These are phyloP conservation scores for Schwanniomyces polymorphus DNA, from an alignment of 805 yeast genomes.

Conservation along the genomic window DNA sequence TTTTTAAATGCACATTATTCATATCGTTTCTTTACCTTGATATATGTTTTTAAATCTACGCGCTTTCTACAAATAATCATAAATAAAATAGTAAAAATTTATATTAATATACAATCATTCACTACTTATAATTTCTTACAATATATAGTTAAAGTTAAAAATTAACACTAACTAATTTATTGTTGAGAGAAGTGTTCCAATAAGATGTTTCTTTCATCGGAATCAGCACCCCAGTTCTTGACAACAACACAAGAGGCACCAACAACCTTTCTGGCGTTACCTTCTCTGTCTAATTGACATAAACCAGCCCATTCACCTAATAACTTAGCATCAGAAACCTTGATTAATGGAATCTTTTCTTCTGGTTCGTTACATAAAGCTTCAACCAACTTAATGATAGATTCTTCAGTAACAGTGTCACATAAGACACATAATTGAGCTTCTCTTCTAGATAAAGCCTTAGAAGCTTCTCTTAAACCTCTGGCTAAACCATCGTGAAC, in stretches of 20 bases:
- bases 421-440: conserved; percentile 97
- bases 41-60: not conserved
- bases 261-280: conserved; percentile 99
- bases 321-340: conserved; percentile 99
- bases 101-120: conserved; percentile 13
- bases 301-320: conserved; percentile 99
- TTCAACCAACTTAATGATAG: conserved; percentile 96
- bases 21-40: not conserved
- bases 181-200: conserved; percentile 94
- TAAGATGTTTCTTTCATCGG: conserved; percentile 94
- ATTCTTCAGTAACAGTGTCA: conserved; percentile 97
- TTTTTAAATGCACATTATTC: conserved; percentile 2
- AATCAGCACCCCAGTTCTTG: conserved; percentile 99
- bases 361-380: conserved; percentile 99
- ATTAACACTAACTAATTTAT: conserved; percentile 39
- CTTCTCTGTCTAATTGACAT: conserved; percentile 99
- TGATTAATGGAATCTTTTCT: conserved; percentile 94
- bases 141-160: not conserved
- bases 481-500: conserved; percentile 99
- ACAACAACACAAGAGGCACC: conserved; percentile 99
- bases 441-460: conserved; percentile 96
- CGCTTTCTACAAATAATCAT: not conserved
- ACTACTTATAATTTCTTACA: conserved; percentile 5
- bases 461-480: conserved; percentile 99
- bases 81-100: conserved; percentile 7